Evolutionary conservation across 768 basidiomycete species (phyloP).

Genomic region (Tylopilus plumbeoviolaceoides): DNA sequence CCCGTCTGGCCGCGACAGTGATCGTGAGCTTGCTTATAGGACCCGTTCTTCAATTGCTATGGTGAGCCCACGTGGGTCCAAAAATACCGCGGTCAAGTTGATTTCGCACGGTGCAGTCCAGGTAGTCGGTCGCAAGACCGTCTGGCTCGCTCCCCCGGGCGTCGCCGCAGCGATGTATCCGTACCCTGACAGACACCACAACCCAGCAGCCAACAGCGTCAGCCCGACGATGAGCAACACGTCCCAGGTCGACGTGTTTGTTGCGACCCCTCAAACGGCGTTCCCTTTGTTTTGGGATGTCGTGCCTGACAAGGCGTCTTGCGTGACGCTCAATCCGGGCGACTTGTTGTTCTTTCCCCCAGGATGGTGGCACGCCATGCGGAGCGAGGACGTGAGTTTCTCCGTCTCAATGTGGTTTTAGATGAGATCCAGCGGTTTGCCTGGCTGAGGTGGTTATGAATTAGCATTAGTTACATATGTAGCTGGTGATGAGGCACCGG

Average conservation of each 20-base stretch:
- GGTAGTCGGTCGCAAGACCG: constrained; percentile 81
- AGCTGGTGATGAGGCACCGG: constrained; percentile 20
- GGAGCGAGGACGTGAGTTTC: constrained; percentile 75
- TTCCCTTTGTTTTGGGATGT: constrained; percentile 53
- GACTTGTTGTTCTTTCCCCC: constrained; percentile 89
- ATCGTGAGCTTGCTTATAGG: constrained; percentile 42
- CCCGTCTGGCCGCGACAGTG: background rate
- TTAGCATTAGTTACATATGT: background rate
- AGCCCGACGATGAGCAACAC: constrained; percentile 72
- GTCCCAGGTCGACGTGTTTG: constrained; percentile 76
- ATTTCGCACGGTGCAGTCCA: constrained; percentile 53
- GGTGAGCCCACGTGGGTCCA: constrained; percentile 40
- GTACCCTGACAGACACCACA: constrained; percentile 26
- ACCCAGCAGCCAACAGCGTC: constrained; percentile 37
- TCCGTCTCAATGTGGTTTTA: constrained; percentile 93
- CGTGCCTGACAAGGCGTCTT: constrained; percentile 58
- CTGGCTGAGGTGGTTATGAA: constrained; percentile 19
- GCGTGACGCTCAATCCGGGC: constrained; percentile 67
- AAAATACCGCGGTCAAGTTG: constrained; percentile 2
- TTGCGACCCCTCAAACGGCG: constrained; percentile 10
- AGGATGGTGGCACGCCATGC: constrained; percentile 94
- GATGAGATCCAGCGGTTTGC: constrained; percentile 26
- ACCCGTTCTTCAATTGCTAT: constrained; percentile 91
- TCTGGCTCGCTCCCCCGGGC: constrained; percentile 85
- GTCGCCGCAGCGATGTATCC: constrained; percentile 51